Percentiles rank a stretch among this genome's conserved stretches.
Evolutionary conservation across 1,284 basidiomycete species (phyloP).

Genomic region (Cystobasidium slooffiae): DNA sequence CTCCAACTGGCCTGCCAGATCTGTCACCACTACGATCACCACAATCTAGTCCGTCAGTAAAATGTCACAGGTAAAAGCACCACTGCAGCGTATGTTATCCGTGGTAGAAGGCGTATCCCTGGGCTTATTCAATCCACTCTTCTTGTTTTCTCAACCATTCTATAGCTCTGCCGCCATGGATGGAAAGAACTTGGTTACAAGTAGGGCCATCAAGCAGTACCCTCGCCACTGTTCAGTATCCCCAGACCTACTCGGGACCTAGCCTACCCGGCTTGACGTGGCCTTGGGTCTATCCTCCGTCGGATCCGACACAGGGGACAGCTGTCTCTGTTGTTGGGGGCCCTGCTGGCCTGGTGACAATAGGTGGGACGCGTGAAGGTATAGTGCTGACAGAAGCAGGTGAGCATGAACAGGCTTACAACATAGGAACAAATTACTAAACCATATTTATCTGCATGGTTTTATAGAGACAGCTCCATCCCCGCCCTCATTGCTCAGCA

Average conservation of each 20-base stretch:
- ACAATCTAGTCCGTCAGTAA: background rate
- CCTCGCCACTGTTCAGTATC: constrained; percentile 32
- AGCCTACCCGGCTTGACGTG: constrained; percentile 22
- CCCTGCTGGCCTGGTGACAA: constrained; percentile 7
- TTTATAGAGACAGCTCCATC: too few species aligned
- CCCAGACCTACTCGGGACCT: constrained; percentile 37
- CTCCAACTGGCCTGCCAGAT: too few species aligned
- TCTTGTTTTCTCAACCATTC: background rate
- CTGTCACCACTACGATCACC: too few species aligned
- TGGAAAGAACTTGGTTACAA: constrained; percentile 22
- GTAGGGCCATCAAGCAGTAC: constrained; percentile 15
- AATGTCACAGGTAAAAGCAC: constrained; percentile 10
- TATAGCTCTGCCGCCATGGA: constrained; percentile 38
- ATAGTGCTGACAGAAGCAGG: too few species aligned
- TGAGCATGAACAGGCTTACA: too few species aligned
- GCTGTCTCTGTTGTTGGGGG: constrained; percentile 34
- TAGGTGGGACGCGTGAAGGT: background rate
- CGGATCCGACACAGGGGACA: constrained; percentile 6
- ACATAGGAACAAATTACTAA: too few species aligned
- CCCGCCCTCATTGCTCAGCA: too few species aligned
- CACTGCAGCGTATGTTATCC: constrained; percentile 24
- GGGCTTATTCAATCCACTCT: background rate
- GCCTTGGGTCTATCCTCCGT: constrained; percentile 22
- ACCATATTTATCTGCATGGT: too few species aligned
- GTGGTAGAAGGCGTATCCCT: background rate